Evolutionary conservation across 2,329 filamentous ascomycete species (phyloP).

Genomic region (Atkinsonella hypoxylon): DNA sequence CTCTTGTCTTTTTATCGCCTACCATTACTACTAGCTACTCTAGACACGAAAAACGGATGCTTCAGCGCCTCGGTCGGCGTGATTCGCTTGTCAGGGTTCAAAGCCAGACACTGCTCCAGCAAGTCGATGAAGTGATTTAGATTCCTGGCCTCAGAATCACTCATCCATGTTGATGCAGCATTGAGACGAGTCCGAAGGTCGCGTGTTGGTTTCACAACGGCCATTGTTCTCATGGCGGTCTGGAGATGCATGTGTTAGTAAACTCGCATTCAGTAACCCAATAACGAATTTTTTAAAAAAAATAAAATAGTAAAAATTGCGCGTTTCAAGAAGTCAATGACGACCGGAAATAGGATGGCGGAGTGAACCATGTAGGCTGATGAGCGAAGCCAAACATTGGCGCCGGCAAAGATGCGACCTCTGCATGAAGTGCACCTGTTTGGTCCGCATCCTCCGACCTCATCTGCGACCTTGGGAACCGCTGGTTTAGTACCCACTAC

Average conservation of each 20-base stretch:
- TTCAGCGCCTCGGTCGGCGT: constrained; percentile 76
- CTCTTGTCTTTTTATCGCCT: background rate
- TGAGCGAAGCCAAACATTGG: background rate
- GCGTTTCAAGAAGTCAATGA: background rate
- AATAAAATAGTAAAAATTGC: background rate
- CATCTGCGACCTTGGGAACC: constrained; percentile 3
- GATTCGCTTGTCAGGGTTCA: constrained; percentile 88
- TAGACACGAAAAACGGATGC: constrained; percentile 68
- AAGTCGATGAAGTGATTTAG: constrained; percentile 77
- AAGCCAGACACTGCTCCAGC: constrained; percentile 72
- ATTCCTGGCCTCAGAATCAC: constrained; percentile 62
- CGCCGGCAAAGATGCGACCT: constrained; percentile 2
- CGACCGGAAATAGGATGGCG: background rate
- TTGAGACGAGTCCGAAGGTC: constrained; percentile 74
- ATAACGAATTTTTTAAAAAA: too few species aligned
- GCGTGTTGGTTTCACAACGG: constrained; percentile 62
- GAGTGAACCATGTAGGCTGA: background rate
- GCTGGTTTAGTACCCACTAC: background rate
- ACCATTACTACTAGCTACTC: constrained; percentile 1
- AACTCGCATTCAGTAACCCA: background rate
- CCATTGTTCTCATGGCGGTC: constrained; percentile 56
- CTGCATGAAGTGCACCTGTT: background rate
- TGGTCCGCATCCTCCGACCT: constrained; percentile 1
- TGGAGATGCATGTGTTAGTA: constrained; percentile 19
- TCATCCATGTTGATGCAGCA: constrained; percentile 62